phyloP scores from a whole-genome alignment of 345 rosid genomes.

The Nephelium lappaceum region DNA sequence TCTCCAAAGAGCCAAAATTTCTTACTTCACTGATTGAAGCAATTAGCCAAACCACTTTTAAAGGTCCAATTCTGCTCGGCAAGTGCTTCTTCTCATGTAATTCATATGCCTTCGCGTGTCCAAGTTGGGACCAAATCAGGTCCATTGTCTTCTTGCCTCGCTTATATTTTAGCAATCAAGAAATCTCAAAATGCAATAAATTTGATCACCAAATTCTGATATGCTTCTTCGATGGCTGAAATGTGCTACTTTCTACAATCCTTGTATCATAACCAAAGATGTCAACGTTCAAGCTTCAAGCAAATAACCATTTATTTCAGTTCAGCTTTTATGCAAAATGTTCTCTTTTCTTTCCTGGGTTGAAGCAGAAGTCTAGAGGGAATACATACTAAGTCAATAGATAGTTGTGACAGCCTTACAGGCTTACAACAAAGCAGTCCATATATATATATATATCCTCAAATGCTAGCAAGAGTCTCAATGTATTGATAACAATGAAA shows the following conservation, averaged over 20 bases:
- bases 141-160: slow-evolving; percentile 17
- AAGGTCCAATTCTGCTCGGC: slow-evolving; percentile 1
- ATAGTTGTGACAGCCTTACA: too few species aligned
- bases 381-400: too few species aligned
- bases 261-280: not conserved
- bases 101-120: slow-evolving; percentile 13
- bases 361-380: too few species aligned
- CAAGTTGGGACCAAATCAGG: slow-evolving; percentile 28
- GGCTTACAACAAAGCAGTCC: too few species aligned
- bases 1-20: slow-evolving; percentile 16
- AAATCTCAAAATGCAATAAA: slow-evolving; percentile 24
- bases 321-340: too few species aligned
- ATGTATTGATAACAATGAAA: too few species aligned
- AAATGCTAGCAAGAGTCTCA: too few species aligned
- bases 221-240: slow-evolving; percentile 21
- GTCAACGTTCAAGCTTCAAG: slow-evolving; percentile 9
- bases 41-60: not conserved
- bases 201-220: slow-evolving; percentile 16
- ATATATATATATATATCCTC: too few species aligned
- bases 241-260: slow-evolving; percentile 8
- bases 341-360: too few species aligned
- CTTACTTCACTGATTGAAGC: slow-evolving; percentile 4
- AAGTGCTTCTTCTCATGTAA: slow-evolving; percentile 13
- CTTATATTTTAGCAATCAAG: slow-evolving; percentile 13
- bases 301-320: not conserved